Base-by-base conservation (phyloP, 2,329 filamentous ascomycete genomes). In the Paecilomyces dactylethromorphus region DNA sequence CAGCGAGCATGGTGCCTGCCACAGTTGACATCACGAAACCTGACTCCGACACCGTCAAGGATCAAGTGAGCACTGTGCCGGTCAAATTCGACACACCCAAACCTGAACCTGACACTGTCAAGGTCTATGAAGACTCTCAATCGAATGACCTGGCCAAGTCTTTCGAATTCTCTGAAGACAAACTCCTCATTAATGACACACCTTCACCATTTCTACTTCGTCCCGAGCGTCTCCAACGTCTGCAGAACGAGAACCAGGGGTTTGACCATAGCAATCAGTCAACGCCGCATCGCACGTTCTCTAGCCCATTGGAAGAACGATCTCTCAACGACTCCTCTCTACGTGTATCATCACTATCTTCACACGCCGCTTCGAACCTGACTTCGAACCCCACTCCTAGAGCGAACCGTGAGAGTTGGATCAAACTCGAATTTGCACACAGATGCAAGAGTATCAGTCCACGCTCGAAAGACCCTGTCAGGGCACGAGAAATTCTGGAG, bases 101-200 rank as follows among this genome's bases (percentile, higher is more conserved):
- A n/a, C 54, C 54, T 49, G 32, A 64, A 5, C 51, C 56, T 22
- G 62, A 63, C 32, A 58, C 57, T 12, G 56, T 82, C 3, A 78
- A 78, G 56, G 80, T 82, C 29, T 82, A 81, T 62, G 82, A 84
- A 67, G 81, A 83, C 61, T 80, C 80, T 1, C 78, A 80, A 56
- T 75, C 69, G 2, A 45, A 45, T n/a, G 35, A 45, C 35, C 13
- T 45, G 18, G 35, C 15, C 13, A 45, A 45, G 8, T 45, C 35
- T 45, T 45, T 45, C 13, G 35, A 45, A 5, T 45, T 45, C 35
- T 45, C 35, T n/a, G 35, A 45, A 15, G 35, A 45, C 15, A 45
- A 45, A n/a, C 35, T 45, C 35, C 8, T 21, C 13, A 6, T 45
- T 15, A 45, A 45, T 45, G 35, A 45, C 15, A 45, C 35, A 18